Evolutionary conservation across 1,139 yeast species (phyloP).

Genomic region (Suhomyces bribrorum): DNA sequence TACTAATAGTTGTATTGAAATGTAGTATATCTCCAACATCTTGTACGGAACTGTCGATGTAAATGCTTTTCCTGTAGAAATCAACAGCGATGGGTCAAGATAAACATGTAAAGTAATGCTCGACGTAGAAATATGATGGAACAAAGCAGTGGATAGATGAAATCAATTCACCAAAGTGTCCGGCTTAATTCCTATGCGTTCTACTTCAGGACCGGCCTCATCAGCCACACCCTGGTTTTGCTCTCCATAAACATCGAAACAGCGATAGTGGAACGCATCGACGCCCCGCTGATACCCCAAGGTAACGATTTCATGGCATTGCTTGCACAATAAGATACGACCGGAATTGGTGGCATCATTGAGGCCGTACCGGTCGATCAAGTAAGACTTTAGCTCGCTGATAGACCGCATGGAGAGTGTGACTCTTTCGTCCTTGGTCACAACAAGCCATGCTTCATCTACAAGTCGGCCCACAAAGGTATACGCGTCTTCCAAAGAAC

Average conservation of each 20-base stretch:
- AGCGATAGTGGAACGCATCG: constrained; percentile 53
- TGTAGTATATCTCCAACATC: too few relatives aligned
- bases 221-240: constrained; percentile 2
- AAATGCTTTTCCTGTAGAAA: too few relatives aligned
- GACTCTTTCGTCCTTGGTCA: constrained; percentile 29
- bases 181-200: constrained; percentile 1
- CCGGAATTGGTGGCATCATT: constrained; percentile 35
- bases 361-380: constrained; percentile 47
- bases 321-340: constrained; percentile 47
- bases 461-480: constrained; percentile 41
- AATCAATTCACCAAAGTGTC: too few relatives aligned
- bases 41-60: too few relatives aligned
- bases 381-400: constrained; percentile 48
- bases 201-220: constrained; percentile 2
- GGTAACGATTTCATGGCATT: constrained; percentile 60
- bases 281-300: constrained; percentile 46
- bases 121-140: not conserved
- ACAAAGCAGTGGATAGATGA: too few relatives aligned
- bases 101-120: too few relatives aligned
- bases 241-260: constrained; percentile 43
- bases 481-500: constrained; percentile 35
- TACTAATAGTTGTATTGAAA: too few relatives aligned
- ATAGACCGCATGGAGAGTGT: constrained; percentile 43
- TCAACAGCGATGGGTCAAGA: too few relatives aligned
- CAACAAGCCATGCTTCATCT: constrained; percentile 55